Evolutionary conservation across 2,329 filamentous ascomycete genomes (phyloP).

Genomic region (Eutypa lata): DNA sequence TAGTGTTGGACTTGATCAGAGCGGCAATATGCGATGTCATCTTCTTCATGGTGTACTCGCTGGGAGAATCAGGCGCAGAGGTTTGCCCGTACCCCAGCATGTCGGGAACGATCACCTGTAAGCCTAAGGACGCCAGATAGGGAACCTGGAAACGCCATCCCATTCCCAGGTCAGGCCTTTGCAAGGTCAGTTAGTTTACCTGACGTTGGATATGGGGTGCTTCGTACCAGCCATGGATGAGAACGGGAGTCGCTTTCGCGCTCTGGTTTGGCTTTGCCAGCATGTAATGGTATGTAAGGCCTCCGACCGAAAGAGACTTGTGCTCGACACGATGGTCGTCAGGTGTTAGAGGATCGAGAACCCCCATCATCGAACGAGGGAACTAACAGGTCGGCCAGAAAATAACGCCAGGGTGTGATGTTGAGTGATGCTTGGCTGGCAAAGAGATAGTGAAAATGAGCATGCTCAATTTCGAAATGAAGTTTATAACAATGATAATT

Average conservation of each 20-base stretch:
- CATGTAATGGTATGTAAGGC: not conserved
- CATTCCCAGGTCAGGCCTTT: slow-evolving; percentile 57
- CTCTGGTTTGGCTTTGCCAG: not conserved
- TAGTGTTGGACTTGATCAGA: slow-evolving; percentile 51
- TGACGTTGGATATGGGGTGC: no score
- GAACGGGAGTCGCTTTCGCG: not conserved
- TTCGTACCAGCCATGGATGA: not conserved
- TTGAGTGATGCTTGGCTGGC: no score
- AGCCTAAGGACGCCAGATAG: slow-evolving; percentile 54
- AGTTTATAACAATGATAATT: no score
- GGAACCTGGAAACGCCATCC: slow-evolving; percentile 73
- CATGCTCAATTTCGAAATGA: no score
- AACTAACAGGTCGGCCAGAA: no score
- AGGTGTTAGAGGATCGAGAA: no score
- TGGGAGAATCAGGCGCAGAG: slow-evolving; percentile 10
- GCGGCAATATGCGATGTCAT: slow-evolving; percentile 60
- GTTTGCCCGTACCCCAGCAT: no score
- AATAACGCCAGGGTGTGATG: no score
- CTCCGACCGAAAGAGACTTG: no score
- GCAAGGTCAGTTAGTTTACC: not conserved
- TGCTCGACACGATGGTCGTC: no score
- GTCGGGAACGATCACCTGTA: slow-evolving; percentile 65
- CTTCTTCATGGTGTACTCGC: slow-evolving; percentile 53
- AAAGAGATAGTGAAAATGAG: no score
- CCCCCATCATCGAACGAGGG: no score